These are phyloP conservation scores for Ophiobolus disseminans DNA, from an alignment of 2,329 filamentous ascomycete species.

Conservation along the genomic window DNA sequence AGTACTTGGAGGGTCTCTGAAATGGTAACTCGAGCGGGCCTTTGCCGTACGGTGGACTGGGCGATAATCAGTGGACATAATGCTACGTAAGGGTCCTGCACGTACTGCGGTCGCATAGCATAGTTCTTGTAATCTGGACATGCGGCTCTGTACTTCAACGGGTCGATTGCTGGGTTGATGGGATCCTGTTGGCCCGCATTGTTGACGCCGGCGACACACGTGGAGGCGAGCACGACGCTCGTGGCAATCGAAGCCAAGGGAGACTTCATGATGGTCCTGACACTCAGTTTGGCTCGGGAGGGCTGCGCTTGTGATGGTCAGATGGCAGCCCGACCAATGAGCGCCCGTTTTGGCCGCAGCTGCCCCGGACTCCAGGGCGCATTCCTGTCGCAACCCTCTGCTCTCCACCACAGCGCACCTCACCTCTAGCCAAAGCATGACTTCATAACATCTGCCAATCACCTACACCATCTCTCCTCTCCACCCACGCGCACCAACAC, in stretches of 20 bases:
- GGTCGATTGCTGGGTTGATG: slow-evolving; percentile 37
- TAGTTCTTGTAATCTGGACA: slow-evolving; percentile 73
- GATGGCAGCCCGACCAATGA: slow-evolving; percentile 19
- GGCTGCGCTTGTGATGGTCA: too few species aligned
- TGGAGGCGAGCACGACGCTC: slow-evolving; percentile 15
- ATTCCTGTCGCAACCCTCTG: background rate
- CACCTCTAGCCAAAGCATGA: background rate
- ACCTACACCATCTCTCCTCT: background rate
- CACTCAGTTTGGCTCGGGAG: too few species aligned
- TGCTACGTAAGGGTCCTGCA: slow-evolving; percentile 53
- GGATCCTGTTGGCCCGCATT: slow-evolving; percentile 38
- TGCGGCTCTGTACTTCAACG: slow-evolving; percentile 51
- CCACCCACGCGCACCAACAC: background rate
- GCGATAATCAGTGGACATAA: slow-evolving; percentile 50
- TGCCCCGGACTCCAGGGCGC: slow-evolving; percentile 17
- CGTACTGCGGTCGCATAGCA: slow-evolving; percentile 66
- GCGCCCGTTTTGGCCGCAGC: slow-evolving; percentile 19
- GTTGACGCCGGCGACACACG: slow-evolving; percentile 12
- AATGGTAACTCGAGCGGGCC: slow-evolving; percentile 83
- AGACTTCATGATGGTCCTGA: slow-evolving; percentile 23
- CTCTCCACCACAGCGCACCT: background rate
- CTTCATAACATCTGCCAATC: background rate
- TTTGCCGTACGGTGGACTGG: slow-evolving; percentile 76
- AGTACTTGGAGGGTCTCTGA: slow-evolving; percentile 80
- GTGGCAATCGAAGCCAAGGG: slow-evolving; percentile 13